phyloP scores from a whole-genome alignment of 306 rosid species.

The Dalbergia cochinchinensis region DNA sequence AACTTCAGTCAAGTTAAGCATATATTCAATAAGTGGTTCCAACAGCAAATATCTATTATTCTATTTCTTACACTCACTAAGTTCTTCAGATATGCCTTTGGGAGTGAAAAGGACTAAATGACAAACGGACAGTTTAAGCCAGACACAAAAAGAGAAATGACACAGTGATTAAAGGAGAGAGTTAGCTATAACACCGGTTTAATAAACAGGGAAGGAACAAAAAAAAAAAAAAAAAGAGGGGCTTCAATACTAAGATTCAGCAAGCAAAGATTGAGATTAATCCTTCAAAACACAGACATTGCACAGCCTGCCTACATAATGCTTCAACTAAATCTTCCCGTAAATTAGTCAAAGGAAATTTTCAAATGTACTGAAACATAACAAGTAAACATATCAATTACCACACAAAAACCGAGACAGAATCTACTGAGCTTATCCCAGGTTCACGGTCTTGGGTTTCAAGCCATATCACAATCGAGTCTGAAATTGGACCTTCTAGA shows the following conservation, averaged over 20 bases:
- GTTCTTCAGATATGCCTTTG: background rate
- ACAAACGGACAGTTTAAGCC: too few species aligned
- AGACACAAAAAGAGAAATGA: too few species aligned
- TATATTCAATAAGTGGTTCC: background rate
- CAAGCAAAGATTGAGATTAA: background rate
- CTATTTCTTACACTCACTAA: background rate
- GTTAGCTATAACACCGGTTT: background rate
- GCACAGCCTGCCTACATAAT: background rate
- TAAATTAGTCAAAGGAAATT: background rate
- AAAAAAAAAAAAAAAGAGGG: background rate
- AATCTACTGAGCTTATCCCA: slow-evolving; percentile 1
- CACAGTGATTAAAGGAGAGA: too few species aligned
- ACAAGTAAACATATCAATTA: background rate
- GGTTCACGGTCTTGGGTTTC: background rate
- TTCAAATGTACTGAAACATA: slow-evolving; percentile 40
- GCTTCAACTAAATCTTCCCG: slow-evolving; percentile 15
- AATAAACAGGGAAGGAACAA: background rate
- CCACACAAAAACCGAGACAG: background rate
- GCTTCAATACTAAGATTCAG: background rate
- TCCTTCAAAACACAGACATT: background rate
- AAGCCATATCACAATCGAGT: slow-evolving; percentile 21
- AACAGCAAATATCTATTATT: background rate
- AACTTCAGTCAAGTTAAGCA: background rate
- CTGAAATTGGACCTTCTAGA: slow-evolving; percentile 3
- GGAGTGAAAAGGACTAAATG: too few species aligned